Conservation (phyloP, 2,329 filamentous ascomycete species). For the Tolypocladium album region DNA sequence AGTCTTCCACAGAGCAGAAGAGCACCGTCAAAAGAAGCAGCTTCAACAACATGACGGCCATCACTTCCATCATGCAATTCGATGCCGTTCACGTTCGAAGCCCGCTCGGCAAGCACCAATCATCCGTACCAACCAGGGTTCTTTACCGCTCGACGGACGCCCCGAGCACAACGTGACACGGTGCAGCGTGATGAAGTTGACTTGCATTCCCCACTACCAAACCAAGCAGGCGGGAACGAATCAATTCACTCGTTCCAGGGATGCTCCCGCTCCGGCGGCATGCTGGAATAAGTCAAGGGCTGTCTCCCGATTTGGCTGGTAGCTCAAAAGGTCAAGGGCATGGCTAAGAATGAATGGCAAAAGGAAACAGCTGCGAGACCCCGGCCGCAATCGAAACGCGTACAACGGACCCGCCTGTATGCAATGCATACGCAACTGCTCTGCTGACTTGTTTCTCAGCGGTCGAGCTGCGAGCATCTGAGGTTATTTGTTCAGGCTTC, state of each 20-base stretch:
- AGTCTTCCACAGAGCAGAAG: neutral
- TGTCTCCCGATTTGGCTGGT: neutral
- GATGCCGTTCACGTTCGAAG: neutral
- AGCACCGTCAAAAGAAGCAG: neutral
- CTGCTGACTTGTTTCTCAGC: neutral
- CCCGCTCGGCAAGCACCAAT: neutral
- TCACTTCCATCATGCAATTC: neutral
- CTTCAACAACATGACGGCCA: neutral
- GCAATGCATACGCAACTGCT: neutral
- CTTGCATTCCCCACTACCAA: constrained; percentile 1
- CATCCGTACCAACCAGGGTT: neutral
- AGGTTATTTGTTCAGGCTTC: neutral
- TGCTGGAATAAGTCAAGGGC: neutral
- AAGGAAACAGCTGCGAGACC: neutral
- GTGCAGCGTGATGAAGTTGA: neutral
- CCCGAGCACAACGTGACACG: neutral
- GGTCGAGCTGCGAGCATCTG: neutral
- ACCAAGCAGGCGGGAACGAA: constrained; percentile 4
- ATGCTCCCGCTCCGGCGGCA: neutral
- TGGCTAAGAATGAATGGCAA: neutral
- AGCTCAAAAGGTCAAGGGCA: neutral
- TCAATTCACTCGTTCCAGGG: neutral
- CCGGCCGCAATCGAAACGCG: neutral
- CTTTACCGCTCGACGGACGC: neutral
- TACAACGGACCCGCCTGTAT: neutral